Base-by-base conservation (phyloP, 192 early-diverging fungal species). In the Umbelopsis sp. region DNA sequence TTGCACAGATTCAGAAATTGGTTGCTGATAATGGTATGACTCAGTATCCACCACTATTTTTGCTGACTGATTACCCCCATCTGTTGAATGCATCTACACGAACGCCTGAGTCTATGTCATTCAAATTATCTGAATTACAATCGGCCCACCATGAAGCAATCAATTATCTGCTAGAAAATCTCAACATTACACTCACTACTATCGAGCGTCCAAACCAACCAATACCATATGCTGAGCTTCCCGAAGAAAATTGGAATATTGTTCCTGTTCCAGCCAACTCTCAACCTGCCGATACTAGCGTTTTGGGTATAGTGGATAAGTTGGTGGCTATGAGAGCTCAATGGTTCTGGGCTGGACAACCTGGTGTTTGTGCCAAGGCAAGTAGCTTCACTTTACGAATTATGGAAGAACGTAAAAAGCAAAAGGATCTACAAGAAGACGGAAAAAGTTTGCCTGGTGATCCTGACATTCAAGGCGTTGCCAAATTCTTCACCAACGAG, bases 31-130 rank as follows among this genome's bases (percentile, higher is more conserved):
- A 51, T n/a, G 53, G 17, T 24, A 70, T 47, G 43, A 29, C 17
- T 29, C 12, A 47, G 24, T 67, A 31, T 41, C 69, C 32, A 8
- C 76, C 76, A 16, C 62, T 82, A 14, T 82, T 76, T 68, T 34
- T 80, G 4, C 36, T 80, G 14, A 82, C 81, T 6, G 81, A 82
- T 62, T 82, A 82, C 54, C 81, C 81, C 11, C 71, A 80, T 54
- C 24, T 80, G 38, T 51, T 82, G 22, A 73, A 51, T 16, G 45
- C 71, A 7, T 65, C 70, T 43, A 67, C 36, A 16, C 53, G 74
- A 14, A 29, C 59, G 41, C 71, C 81, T 1, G 78, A 80, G 54
- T 80, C 78, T 0, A 72, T 76, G 47, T 76, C 74, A n/a, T 80
- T 80, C 34, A 69, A 70, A 65, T 45, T 49, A 0, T 2, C 47